A percentile compares a stretch with the other conserved stretches of the same genome.
phyloP scores from a whole-genome alignment of 495 filamentous ascomycete species.

The Aspergillus wentii region DNA sequence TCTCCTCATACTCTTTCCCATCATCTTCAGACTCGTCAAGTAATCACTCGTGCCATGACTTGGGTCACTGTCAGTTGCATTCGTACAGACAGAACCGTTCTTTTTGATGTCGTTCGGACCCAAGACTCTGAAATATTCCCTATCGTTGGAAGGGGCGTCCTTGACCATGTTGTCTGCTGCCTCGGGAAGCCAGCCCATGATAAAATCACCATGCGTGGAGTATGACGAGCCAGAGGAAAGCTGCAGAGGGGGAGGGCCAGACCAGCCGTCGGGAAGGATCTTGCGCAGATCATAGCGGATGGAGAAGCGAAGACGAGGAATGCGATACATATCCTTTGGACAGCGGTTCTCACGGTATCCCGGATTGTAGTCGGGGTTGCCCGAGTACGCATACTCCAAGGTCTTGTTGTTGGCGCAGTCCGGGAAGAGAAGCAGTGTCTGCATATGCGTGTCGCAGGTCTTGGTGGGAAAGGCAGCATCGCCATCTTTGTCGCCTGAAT shows the following conservation, averaged over 20 bases:
- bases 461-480: constrained; percentile 8
- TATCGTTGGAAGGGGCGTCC: constrained; percentile 6
- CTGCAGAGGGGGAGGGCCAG: constrained; percentile 10
- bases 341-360: constrained; percentile 11
- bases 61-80: constrained; percentile 8
- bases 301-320: constrained; percentile 16
- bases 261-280: constrained; percentile 13
- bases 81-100: constrained; percentile 6
- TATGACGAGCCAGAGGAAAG: constrained; percentile 15
- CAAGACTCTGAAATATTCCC: constrained; percentile 9
- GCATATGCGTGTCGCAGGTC: constrained; percentile 13
- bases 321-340: constrained; percentile 11
- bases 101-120: constrained; percentile 7
- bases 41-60: constrained; percentile 9
- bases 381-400: constrained; percentile 11
- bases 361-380: constrained; percentile 1
- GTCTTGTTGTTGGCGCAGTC: constrained; percentile 13
- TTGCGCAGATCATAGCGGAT: constrained; percentile 14
- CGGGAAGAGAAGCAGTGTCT: constrained; percentile 14
- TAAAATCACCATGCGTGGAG: constrained; percentile 16
- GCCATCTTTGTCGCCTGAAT: constrained; percentile 2
- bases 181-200: constrained; percentile 18
- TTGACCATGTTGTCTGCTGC: constrained; percentile 18
- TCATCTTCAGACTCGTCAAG: constrained; percentile 9
- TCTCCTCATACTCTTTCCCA: constrained; percentile 2